These are phyloP conservation scores for Sophora flavescens DNA, from an alignment of 306 rosid genomes.

Conservation along the genomic window DNA sequence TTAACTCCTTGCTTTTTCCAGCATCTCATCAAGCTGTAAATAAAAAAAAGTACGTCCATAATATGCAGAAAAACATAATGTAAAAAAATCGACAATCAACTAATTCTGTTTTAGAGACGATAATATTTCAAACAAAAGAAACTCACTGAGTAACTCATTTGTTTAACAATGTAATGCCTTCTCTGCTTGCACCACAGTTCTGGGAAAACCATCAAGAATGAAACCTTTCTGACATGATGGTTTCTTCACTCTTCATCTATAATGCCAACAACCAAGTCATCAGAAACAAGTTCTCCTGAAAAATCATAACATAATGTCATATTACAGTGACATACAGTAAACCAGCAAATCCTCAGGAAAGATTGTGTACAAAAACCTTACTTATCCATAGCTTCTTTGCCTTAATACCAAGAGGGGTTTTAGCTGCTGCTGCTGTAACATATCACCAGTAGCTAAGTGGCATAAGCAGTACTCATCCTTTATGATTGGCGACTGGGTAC, in stretches of 20 bases:
- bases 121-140: slow-evolving; percentile 39
- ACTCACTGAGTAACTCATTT: slow-evolving; percentile 33
- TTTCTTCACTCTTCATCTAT: slow-evolving; percentile 89
- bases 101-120: slow-evolving; percentile 1
- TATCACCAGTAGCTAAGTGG: slow-evolving; percentile 99
- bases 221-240: slow-evolving; percentile 98
- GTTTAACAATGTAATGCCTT: slow-evolving; percentile 64
- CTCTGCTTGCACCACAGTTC: slow-evolving; percentile 93
- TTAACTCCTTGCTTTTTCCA: slow-evolving; percentile 70
- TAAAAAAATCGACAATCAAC: slow-evolving; percentile 1
- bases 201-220: slow-evolving; percentile 97
- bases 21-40: slow-evolving; percentile 86
- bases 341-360: background rate
- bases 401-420: slow-evolving; percentile 92
- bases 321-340: slow-evolving; percentile 28
- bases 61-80: slow-evolving; percentile 33
- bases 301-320: slow-evolving; percentile 36
- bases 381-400: slow-evolving; percentile 99
- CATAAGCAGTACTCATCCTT: slow-evolving; percentile 97
- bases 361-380: slow-evolving; percentile 40
- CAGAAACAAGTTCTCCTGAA: slow-evolving; percentile 97
- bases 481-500: slow-evolving; percentile 95
- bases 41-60: slow-evolving; percentile 8
- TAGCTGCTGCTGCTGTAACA: slow-evolving; percentile 94
- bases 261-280: slow-evolving; percentile 94